These are phyloP conservation scores for Helenozyma baotianmanensis DNA, from an alignment of 805 yeast species.

Conservation along the genomic window DNA sequence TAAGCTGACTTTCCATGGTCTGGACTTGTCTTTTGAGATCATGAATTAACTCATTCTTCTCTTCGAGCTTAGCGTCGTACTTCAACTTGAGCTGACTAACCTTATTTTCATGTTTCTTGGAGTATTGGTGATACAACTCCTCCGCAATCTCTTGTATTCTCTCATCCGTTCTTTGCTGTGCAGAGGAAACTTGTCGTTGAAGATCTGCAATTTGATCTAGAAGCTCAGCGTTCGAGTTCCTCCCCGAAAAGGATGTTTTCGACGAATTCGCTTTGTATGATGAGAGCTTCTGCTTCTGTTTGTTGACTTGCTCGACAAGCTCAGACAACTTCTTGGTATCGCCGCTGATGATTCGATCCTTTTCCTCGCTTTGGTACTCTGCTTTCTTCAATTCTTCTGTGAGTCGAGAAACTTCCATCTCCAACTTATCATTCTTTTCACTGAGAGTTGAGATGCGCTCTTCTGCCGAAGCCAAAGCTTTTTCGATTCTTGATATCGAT, in stretches of 20 bases:
- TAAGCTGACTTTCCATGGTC: slow-evolving; percentile 36
- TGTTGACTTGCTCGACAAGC: slow-evolving; percentile 21
- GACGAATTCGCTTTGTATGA: slow-evolving; percentile 4
- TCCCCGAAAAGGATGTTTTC: slow-evolving; percentile 1
- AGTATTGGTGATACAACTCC: slow-evolving; percentile 67
- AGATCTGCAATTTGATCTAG: slow-evolving; percentile 17
- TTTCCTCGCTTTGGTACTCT: slow-evolving; percentile 27
- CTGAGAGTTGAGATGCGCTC: too few relatives aligned
- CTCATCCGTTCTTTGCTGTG: slow-evolving; percentile 48
- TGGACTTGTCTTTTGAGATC: slow-evolving; percentile 49
- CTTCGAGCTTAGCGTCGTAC: slow-evolving; percentile 34
- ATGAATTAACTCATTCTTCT: slow-evolving; percentile 39
- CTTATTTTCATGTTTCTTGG: slow-evolving; percentile 72
- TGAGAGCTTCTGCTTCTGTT: slow-evolving; percentile 13
- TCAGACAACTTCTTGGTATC: slow-evolving; percentile 28
- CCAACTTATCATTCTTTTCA: slow-evolving; percentile 8
- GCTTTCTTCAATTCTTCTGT: slow-evolving; percentile 21
- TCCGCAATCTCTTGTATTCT: slow-evolving; percentile 61
- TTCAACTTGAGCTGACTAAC: slow-evolving; percentile 46
- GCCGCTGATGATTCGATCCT: slow-evolving; percentile 28
- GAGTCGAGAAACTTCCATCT: not conserved
- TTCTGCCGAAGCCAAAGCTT: too few relatives aligned
- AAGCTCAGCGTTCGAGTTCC: slow-evolving; percentile 6
- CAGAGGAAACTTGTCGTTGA: slow-evolving; percentile 24
- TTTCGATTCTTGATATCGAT: too few relatives aligned